These are phyloP conservation scores for Ajuga reptans DNA, from an alignment of 305 asterid species.

Conservation along the genomic window DNA sequence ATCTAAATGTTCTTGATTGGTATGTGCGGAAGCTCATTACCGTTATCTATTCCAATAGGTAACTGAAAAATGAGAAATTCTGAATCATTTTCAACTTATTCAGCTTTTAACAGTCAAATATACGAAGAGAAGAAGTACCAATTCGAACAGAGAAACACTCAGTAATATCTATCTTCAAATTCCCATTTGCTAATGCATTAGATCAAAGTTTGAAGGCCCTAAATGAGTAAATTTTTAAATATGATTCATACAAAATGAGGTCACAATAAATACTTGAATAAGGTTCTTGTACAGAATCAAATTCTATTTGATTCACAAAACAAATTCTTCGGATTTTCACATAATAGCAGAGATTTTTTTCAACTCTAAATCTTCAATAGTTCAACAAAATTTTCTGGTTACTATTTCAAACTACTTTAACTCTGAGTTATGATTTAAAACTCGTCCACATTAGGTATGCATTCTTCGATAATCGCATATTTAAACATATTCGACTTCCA, in stretches of 20 bases:
- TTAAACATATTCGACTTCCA: not conserved
- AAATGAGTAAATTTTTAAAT: not conserved
- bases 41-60: no score
- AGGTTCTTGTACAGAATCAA: not conserved
- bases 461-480: not conserved
- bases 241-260: not conserved
- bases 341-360: not conserved
- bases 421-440: not conserved
- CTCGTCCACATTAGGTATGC: not conserved
- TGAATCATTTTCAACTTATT: not conserved
- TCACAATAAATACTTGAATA: not conserved
- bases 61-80: conserved; percentile 2
- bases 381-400: not conserved
- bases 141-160: not conserved
- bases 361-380: not conserved
- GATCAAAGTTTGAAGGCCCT: not conserved
- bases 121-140: not conserved
- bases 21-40: no score
- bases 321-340: not conserved
- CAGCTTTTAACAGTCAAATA: not conserved
- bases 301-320: conserved; percentile 2
- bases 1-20: not conserved
- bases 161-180: not conserved
- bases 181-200: not conserved
- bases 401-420: not conserved